A percentile compares a stretch with the other conserved stretches of the same genome.
Evolutionary conservation across 108 stramenopile genomes (phyloP).

Genomic region (Pseudonitzschia delicatissima): DNA sequence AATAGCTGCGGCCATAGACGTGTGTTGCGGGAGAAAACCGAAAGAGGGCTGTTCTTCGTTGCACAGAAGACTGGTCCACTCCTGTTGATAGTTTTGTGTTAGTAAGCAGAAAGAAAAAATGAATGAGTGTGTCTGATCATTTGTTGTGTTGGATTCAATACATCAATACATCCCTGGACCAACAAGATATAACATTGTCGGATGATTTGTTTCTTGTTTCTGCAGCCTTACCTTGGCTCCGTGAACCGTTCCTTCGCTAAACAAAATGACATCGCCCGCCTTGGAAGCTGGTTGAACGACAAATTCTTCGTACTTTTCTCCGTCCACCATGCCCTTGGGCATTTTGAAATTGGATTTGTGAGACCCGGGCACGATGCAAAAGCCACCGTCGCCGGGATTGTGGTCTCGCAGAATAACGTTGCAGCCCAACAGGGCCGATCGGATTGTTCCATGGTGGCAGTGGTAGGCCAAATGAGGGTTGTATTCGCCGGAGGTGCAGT

Average conservation of each 20-base stretch:
- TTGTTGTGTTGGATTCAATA: no score
- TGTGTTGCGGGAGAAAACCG: slow-evolving; percentile 81
- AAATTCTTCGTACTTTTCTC: slow-evolving; percentile 64
- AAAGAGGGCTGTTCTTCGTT: slow-evolving; percentile 79
- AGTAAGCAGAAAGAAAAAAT: not conserved
- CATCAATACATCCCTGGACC: no score
- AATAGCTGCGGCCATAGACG: slow-evolving; percentile 86
- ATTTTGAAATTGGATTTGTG: slow-evolving; percentile 91
- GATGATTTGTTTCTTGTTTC: not conserved
- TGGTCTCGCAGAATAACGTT: slow-evolving; percentile 85
- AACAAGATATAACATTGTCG: no score
- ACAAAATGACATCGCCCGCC: slow-evolving; percentile 91
- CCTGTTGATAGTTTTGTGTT: slow-evolving; percentile 18
- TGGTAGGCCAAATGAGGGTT: slow-evolving; percentile 83
- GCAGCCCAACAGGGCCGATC: slow-evolving; percentile 68
- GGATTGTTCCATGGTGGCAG: slow-evolving; percentile 70
- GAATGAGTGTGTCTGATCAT: no score
- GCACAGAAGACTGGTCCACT: slow-evolving; percentile 66
- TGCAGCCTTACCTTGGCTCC: slow-evolving; percentile 54
- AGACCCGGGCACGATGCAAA: slow-evolving; percentile 88
- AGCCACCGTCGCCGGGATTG: slow-evolving; percentile 84
- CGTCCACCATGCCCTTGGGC: slow-evolving; percentile 86
- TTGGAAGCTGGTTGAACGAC: slow-evolving; percentile 86
- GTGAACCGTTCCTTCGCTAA: slow-evolving; percentile 90
- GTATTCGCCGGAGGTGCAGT: slow-evolving; percentile 76